Evolutionary conservation across 192 early-diverging fungal species (phyloP), one percentile per base, ranked within the genome.

Genomic region (Coemansia furcata): DNA sequence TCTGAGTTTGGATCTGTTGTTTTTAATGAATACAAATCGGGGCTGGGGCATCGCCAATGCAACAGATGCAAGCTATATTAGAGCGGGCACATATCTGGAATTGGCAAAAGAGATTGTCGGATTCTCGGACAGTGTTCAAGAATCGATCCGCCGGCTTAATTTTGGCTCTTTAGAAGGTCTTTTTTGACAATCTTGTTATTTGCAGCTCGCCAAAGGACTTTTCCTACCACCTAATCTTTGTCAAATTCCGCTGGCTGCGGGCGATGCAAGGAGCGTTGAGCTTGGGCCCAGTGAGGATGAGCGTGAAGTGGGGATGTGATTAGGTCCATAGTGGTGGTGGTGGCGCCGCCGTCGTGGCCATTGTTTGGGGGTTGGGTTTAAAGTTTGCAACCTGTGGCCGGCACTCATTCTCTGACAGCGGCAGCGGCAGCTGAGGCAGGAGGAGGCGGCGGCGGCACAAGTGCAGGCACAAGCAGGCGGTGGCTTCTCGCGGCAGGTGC

Each of bases 91-190:
- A 29, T 19, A 52, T 52, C 50, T 30, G 50, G 50, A 52, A 30
- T 52, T 52, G 49, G 21, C 21, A 47, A 14, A 30, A 5, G 10
- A 14, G 50, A 5, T 44, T n/a, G 44, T 52, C 14, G 50, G 50
- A 52, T 52, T 52, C 30, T 52, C 50, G 50, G 50, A 26, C 50
- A n/a, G 50, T 52, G 50, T 52, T 52, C 50, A 52, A 52, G 50
- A 26, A 52, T 52, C 50, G 50, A 52, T 52, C 30, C 26, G 50
- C 50, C 50, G 50, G 50, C 50, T 52, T 52, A 52, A 52, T 52
- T 26, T 52, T 52, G 50, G 50, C 50, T 30, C 26, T 52, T 52
- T 23, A 52, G 50, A 30, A 52, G 46, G 46, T 47, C n/a, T 52
- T 26, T 26, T 50, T 26, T 52, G 26, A 26, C 50, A 32, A 52